These are phyloP conservation scores for Chlamydomonas urium DNA, from an alignment of 139 green algal species.

Conservation along the genomic window DNA sequence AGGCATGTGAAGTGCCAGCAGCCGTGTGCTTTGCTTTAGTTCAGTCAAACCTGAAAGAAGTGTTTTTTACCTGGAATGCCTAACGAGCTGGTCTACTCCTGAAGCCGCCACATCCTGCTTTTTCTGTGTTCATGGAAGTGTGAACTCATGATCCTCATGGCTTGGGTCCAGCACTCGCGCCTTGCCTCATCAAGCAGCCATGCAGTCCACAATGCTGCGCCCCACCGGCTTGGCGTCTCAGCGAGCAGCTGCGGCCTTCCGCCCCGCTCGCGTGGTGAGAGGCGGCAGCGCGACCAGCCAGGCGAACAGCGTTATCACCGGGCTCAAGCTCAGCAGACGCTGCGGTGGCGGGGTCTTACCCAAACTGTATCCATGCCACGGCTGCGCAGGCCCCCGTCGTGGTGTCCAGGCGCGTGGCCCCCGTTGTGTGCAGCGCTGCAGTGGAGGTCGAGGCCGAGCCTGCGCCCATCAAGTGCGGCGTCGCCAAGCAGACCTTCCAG, in stretches of 20 bases:
- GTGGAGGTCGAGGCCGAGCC: conserved; percentile 26
- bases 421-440: conserved; percentile 39
- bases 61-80: too few relatives aligned
- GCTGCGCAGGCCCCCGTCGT: conserved; percentile 34
- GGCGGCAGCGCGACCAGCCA: too few relatives aligned
- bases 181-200: too few relatives aligned
- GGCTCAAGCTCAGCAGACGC: background rate
- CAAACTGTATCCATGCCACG: background rate
- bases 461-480: conserved; percentile 31
- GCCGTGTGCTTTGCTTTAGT: too few relatives aligned
- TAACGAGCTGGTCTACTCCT: too few relatives aligned
- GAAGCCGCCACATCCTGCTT: too few relatives aligned
- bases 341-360: background rate
- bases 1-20: too few relatives aligned
- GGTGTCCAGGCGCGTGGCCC: conserved; percentile 10
- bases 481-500: conserved; percentile 56
- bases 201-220: background rate
- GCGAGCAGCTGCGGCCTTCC: conserved; percentile 15
- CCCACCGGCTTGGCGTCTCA: background rate
- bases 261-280: conserved; percentile 27
- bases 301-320: background rate
- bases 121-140: too few relatives aligned
- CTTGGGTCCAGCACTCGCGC: too few relatives aligned
- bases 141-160: too few relatives aligned
- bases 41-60: too few relatives aligned